phyloP scores from a whole-genome alignment of 495 filamentous ascomycete genomes.

The Penicillium antarcticum region DNA sequence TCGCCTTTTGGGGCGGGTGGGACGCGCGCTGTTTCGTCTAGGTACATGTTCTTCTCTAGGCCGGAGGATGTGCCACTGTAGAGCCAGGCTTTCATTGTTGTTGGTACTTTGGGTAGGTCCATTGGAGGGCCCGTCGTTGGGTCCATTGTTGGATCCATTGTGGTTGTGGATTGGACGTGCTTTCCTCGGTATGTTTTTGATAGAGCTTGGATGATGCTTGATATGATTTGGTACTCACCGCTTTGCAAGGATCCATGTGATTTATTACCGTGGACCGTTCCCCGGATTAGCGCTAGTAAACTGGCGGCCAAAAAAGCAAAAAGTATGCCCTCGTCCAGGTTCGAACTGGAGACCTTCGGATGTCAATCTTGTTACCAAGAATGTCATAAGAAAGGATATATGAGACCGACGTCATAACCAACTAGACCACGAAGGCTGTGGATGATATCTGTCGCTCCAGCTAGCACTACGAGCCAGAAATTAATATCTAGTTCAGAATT shows the following conservation, averaged over 20 bases:
- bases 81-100: slow-evolving; percentile 60
- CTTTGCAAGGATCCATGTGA: no score
- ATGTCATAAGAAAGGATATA: slow-evolving; percentile 6
- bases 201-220: no score
- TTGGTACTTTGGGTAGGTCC: slow-evolving; percentile 5
- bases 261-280: no score
- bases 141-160: slow-evolving; percentile 1
- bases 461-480: no score
- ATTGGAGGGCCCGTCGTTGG: neutral
- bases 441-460: no score
- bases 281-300: no score
- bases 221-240: no score
- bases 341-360: slow-evolving; percentile 15
- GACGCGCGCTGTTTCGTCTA: slow-evolving; percentile 39
- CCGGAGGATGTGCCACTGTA: slow-evolving; percentile 41
- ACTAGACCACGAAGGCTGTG: slow-evolving; percentile 9
- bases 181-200: no score
- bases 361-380: slow-evolving; percentile 11
- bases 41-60: slow-evolving; percentile 51
- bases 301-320: neutral
- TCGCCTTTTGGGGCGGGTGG: slow-evolving; percentile 26
- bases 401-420: slow-evolving; percentile 14
- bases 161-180: neutral
- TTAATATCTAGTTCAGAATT: no score
- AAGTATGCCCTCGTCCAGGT: slow-evolving; percentile 7